Percentiles rank a stretch among this genome's conserved stretches.
Conservation (phyloP, 352 stramenopile genomes). For the Hyphochytrium catenoides region DNA sequence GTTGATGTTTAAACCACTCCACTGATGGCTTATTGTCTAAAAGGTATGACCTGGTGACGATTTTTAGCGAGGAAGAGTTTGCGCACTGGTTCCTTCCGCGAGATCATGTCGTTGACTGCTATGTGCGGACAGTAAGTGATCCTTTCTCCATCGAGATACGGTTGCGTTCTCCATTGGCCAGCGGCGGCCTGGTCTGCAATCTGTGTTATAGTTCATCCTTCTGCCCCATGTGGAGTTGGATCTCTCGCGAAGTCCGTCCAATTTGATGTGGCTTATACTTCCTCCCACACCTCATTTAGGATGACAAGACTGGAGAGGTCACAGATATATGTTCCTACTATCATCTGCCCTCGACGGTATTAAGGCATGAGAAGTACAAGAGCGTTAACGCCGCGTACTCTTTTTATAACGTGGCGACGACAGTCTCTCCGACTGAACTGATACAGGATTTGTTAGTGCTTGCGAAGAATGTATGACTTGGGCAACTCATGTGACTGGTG, state of each 20-base stretch:
- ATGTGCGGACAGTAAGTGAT: conserved; percentile 37
- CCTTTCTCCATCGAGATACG: conserved; percentile 8
- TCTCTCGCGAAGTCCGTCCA: too few species aligned
- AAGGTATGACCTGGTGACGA: conserved; percentile 45
- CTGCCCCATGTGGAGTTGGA: too few species aligned
- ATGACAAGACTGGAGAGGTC: conserved; percentile 35
- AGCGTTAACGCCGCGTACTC: conserved; percentile 93
- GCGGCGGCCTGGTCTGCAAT: too few species aligned
- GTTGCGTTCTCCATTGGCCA: too few species aligned
- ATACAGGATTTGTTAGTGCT: conserved; percentile 10
- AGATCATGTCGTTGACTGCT: conserved; percentile 81
- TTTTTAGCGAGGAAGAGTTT: conserved; percentile 76
- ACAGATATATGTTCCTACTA: conserved; percentile 93
- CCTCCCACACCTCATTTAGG: conserved; percentile 46
- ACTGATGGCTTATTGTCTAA: conserved; percentile 24
- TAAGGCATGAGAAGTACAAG: conserved; percentile 80
- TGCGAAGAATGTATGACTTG: conserved; percentile 26
- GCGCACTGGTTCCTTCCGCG: conserved; percentile 91
- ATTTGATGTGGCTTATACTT: too few species aligned
- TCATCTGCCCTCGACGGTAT: conserved; percentile 87
- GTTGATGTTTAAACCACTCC: too few species aligned
- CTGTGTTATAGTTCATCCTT: too few species aligned
- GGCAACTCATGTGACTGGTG: conserved; percentile 31
- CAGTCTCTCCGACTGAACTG: too few species aligned
- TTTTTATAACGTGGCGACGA: conserved; percentile 91